These are phyloP conservation scores for Magnaporthiopsis incrustans DNA, from an alignment of 2,329 filamentous ascomycete species.

Conservation along the genomic window DNA sequence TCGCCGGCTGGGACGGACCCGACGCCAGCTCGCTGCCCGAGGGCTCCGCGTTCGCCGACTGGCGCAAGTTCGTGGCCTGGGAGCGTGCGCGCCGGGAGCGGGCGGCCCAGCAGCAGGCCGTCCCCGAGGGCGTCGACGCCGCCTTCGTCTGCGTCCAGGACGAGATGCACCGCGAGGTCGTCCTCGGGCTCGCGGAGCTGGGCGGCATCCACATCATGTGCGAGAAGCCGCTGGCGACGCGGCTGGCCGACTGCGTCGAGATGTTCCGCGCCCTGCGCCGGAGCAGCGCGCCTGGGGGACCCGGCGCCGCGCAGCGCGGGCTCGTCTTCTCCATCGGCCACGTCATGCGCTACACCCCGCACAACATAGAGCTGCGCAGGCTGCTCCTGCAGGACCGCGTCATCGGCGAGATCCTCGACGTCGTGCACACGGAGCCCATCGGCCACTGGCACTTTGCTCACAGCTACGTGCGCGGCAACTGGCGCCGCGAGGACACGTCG, in stretches of 20 bases:
- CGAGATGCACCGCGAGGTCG: slow-evolving; percentile 77
- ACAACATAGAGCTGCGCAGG: slow-evolving; percentile 78
- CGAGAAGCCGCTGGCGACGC: slow-evolving; percentile 87
- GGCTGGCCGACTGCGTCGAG: slow-evolving; percentile 65
- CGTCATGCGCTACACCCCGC: slow-evolving; percentile 85
- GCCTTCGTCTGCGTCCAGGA: slow-evolving; percentile 67
- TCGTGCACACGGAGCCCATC: slow-evolving; percentile 89
- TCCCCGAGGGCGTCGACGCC: slow-evolving; percentile 51
- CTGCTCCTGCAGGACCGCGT: slow-evolving; percentile 66
- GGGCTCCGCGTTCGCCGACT: slow-evolving; percentile 64
- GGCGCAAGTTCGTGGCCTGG: slow-evolving; percentile 68
- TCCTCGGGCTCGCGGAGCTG: slow-evolving; percentile 63
- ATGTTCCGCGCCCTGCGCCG: slow-evolving; percentile 55
- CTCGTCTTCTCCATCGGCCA: slow-evolving; percentile 85
- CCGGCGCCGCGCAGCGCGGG: slow-evolving; percentile 15
- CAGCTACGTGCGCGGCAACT: slow-evolving; percentile 87
- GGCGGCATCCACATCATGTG: slow-evolving; percentile 75
- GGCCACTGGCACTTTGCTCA: slow-evolving; percentile 96
- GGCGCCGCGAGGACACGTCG: slow-evolving; percentile 71
- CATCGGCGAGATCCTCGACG: slow-evolving; percentile 76
- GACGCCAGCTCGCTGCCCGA: slow-evolving; percentile 31
- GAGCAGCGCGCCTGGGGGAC: slow-evolving; percentile 17
- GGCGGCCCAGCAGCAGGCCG: slow-evolving; percentile 22
- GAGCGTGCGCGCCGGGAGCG: slow-evolving; percentile 55
- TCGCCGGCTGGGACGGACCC: slow-evolving; percentile 49